Percentiles rank a stretch among this genome's conserved stretches.
These are phyloP conservation scores for Lentinula sp. DNA, from an alignment of 768 basidiomycete species.

Conservation along the genomic window DNA sequence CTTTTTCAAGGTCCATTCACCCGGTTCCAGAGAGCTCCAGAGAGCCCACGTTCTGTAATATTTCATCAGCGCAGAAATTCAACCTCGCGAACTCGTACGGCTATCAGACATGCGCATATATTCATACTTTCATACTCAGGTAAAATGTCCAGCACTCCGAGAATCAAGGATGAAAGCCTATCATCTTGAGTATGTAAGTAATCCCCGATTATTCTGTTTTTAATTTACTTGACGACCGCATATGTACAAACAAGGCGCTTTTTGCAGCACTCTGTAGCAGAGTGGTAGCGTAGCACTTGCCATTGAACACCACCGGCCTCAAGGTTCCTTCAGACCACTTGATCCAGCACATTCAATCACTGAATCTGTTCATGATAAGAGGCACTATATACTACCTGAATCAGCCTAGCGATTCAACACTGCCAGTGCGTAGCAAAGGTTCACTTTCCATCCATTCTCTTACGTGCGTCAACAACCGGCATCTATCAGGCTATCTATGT, in stretches of 20 bases:
- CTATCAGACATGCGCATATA: neutral
- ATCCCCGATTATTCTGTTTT: neutral
- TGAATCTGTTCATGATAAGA: too few species aligned
- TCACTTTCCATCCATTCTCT: too few species aligned
- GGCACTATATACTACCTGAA: too few species aligned
- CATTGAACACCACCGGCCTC: too few species aligned
- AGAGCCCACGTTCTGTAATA: neutral
- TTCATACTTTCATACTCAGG: neutral
- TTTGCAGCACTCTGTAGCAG: too few species aligned
- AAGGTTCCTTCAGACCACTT: too few species aligned
- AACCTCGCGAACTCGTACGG: neutral
- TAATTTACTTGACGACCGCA: neutral
- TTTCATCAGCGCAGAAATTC: neutral
- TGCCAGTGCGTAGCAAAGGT: too few species aligned
- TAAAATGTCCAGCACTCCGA: neutral
- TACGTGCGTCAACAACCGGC: neutral
- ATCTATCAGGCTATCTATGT: neutral
- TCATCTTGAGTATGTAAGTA: neutral
- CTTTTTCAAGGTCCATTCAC: neutral
- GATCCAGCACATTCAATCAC: too few species aligned
- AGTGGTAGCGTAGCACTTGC: too few species aligned
- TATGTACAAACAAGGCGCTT: neutral
- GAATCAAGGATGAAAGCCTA: slow-evolving; percentile 1
- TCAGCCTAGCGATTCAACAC: too few species aligned
- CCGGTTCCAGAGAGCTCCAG: too few species aligned